Percentiles rank a stretch among this genome's conserved stretches.
Conservation (phyloP, 2,329 filamentous ascomycete genomes). For the Exophiala viscosa region DNA sequence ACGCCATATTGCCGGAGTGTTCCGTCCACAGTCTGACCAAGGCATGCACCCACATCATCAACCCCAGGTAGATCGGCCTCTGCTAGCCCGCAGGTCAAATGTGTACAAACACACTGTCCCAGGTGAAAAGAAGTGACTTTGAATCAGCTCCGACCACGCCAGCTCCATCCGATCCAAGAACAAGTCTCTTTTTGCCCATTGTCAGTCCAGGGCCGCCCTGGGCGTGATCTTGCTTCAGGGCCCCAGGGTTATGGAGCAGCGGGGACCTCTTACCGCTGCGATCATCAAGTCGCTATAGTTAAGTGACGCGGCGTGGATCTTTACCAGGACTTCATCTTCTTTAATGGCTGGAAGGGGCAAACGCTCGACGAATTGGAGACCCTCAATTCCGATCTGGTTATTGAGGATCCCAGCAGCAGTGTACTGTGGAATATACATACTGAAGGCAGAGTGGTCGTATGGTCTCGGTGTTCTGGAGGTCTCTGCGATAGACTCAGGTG, state of each 20-base stretch:
- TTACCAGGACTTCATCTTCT: too few species aligned
- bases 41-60: conserved; percentile 48
- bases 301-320: too few species aligned
- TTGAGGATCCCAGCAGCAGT: too few species aligned
- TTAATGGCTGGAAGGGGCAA: too few species aligned
- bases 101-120: conserved; percentile 56
- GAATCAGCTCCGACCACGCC: conserved; percentile 47
- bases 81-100: conserved; percentile 46
- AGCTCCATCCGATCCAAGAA: conserved; percentile 42
- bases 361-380: too few species aligned
- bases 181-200: background rate
- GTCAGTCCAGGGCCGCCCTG: too few species aligned
- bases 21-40: conserved; percentile 67
- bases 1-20: conserved; percentile 64
- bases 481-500: too few species aligned
- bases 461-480: too few species aligned
- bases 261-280: background rate
- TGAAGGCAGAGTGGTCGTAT: too few species aligned
- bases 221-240: background rate
- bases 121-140: conserved; percentile 55
- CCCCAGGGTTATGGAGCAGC: background rate
- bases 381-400: too few species aligned
- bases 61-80: conserved; percentile 48
- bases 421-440: too few species aligned
- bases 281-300: too few species aligned